phyloP scores from a whole-genome alignment of 345 rosid species.

The Corymbia maculata region DNA sequence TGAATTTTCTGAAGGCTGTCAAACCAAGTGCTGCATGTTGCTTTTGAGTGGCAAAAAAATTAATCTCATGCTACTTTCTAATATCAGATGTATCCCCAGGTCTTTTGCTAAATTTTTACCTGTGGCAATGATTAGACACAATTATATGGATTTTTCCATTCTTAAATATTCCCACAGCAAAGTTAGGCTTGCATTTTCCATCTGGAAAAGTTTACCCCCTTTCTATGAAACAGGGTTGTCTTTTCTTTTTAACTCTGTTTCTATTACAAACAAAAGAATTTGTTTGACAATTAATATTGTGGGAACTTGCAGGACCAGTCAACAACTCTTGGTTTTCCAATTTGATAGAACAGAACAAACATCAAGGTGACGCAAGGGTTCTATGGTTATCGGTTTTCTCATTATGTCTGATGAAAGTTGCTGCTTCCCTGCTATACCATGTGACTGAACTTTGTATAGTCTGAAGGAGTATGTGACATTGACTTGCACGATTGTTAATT shows the following conservation, averaged over 20 bases:
- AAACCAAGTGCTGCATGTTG: background rate
- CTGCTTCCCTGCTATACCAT: background rate
- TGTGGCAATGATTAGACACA: background rate
- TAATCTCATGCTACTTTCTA: background rate
- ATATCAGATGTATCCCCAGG: background rate
- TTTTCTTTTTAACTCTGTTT: background rate
- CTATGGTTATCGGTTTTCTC: background rate
- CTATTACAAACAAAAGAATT: background rate
- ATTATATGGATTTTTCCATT: background rate
- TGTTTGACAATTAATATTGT: background rate
- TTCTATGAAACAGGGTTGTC: background rate
- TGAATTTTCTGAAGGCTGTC: background rate
- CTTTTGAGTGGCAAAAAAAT: background rate
- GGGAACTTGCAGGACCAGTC: slow-evolving; percentile 48
- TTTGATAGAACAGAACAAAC: slow-evolving; percentile 68
- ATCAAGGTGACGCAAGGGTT: slow-evolving; percentile 39
- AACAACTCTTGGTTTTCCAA: slow-evolving; percentile 62
- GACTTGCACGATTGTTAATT: background rate
- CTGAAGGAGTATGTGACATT: background rate
- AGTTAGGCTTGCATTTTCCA: background rate
- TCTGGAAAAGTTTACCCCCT: background rate
- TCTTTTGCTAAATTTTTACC: background rate
- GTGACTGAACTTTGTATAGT: background rate
- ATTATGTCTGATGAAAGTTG: background rate
- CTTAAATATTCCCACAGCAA: background rate